Base-by-base conservation (phyloP, 352 stramenopile species). In the Globisporangium paroecandrum region DNA sequence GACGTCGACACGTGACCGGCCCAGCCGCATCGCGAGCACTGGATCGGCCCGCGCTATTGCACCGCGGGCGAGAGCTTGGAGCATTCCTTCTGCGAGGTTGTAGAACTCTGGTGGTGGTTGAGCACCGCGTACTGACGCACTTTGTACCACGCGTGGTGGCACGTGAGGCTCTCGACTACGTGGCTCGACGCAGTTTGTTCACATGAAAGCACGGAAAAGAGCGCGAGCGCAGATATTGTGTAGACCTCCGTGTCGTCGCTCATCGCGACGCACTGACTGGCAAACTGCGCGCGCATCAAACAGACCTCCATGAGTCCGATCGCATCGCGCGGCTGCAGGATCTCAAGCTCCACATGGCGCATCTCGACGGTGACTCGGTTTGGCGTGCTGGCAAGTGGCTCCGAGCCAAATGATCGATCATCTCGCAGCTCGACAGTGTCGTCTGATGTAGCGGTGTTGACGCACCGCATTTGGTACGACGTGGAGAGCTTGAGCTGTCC, bases 11-110 rank as follows among this genome's bases (percentile, higher is more conserved):
- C 69, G 34, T 90, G 82, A 0, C 82, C 80, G 8, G 76, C 70
- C 73, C 78, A 82, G 20, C 82, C 82, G 38, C 82, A 90, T 1
- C 82, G 77, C 9, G 80, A 86, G 43, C 80, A 90, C 25, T 71
- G 70, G 20, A 90, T 66, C 58, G 78, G 74, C 18, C 79, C 83
- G 34, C 81, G 77, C 55, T 75, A 75, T 51, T 90, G 80, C 18
- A 74, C 68, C 36, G 71, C 69, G 9, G 80, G 56, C 36, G 78
- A 81, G 6, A 90, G 53, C 41, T 69, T 70, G 8, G 34, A 41
- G 57, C 76, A 73, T 25, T 82, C 82, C 27, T 57, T 69, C 53
- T 76, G 34, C 34, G 34, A 15, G 34, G 34, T 41, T 41, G 34
- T 13, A 41, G 8, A 64, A n/a, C 49, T 77, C 60, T 87, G 89